Evolutionary conservation across 768 basidiomycete species (phyloP), one percentile per base, ranked within the genome.

Genomic region (Boletus bicolor): DNA sequence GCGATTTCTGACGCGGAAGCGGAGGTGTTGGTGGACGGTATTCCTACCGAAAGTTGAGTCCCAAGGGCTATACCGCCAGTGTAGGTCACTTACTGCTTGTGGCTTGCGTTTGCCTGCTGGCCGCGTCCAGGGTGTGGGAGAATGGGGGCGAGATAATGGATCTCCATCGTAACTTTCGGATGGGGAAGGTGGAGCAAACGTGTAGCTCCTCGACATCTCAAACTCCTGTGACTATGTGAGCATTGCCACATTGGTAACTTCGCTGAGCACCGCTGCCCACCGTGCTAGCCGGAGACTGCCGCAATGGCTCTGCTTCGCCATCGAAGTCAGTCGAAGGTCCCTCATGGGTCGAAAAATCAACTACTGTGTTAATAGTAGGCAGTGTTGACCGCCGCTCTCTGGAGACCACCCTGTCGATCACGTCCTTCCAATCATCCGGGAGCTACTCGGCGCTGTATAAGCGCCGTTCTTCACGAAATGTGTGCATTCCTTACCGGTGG

Each of bases 21-120:
- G 82, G 82, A 3, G 82, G 82, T 1, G 82, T 84, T 5, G 82
- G 82, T 43, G 82, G 81, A n/a, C 82, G 77, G 65, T 81, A 84
- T 35, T 74, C 68, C 82, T 82, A 52, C 5, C 47, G 15, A 63
- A 39, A 34, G 41, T 44, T 53, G 49, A 57, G 53, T 49, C 19
- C 32, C 28, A 12, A 45, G 45, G 15, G 19, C 32, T n/a, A 47
- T 50, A 47, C 44, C 36, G 49, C 44, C 36, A 19, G 11, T 2
- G 50, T 41, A 30, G 21, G 28, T 44, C 47, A 56, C 71, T 56
- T 56, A 72, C 72, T 7, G 51, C 57, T 50, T 66, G 70, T 43
- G 58, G 54, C 49, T 60, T 71, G 59, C 65, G 65, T 53, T 63
- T 72, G 4, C 62, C 53, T 46, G 41, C 54, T 15, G 55, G 58